Evolutionary conservation across 2,329 filamentous ascomycete species (phyloP), one percentile per base, ranked within the genome.

Genomic region (Passalora sequoiae): DNA sequence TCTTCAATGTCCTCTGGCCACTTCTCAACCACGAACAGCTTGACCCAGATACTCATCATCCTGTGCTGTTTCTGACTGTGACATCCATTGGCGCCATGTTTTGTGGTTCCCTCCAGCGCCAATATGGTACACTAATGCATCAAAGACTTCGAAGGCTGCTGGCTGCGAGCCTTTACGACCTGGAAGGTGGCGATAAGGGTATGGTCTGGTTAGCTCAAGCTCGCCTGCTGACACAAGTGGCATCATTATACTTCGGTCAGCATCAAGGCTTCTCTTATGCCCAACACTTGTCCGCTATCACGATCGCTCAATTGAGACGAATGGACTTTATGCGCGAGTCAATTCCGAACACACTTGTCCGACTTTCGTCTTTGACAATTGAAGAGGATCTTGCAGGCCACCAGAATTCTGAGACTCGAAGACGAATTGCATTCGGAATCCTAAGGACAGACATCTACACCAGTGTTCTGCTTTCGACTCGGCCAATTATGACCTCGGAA

Each of bases 201-300:
- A 21, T 47, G 15, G 40, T 50, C 9, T 50, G 47, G 47, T 35
- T 50, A 6, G 49, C 43, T 7, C 49, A 51, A 33, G 41, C 49
- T 24, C 35, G 46, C 4, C 28, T 49, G 13, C 35, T 51, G 16
- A 51, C 46, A 3, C 49, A 51, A 27, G 41, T 47, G 2, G 42
- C 49, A 24, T 43, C 46, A 19, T 25, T 51, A 12, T 51, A 51
- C 40, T 51, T 51, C 37, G 49, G 46, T 7, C 49, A 51, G 20
- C 43, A 49, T n/a, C 46, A 49, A 37, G 46, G 46, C 30, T 51
- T 49, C 22, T 46, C 43, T 21, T 49, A 49, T 21, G 46, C 49
- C 20, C 21, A 51, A 41, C 49, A 49, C 37, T 38, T 51, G 12
- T 38, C 43, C 22, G 49, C 49, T 5, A 51, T 44, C 28, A 46